A percentile compares a stretch with the other conserved stretches of the same genome.
phyloP scores from a whole-genome alignment of 352 stramenopile species.

The Phytophthora melonis region DNA sequence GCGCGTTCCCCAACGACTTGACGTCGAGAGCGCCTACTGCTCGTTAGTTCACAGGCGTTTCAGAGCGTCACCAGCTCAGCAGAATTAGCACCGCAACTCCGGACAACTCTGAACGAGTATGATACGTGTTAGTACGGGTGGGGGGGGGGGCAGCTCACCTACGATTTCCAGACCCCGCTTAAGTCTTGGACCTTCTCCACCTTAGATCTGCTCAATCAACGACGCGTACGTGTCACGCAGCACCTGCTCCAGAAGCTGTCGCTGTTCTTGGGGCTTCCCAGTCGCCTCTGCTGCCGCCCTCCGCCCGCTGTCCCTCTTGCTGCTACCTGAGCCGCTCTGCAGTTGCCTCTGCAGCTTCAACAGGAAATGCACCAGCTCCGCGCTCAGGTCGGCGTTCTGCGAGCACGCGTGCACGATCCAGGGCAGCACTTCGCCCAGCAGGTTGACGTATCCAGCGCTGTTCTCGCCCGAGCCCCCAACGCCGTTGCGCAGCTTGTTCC shows the following conservation, averaged over 20 bases:
- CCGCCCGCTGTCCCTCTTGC: conserved; percentile 21
- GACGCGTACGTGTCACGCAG: conserved; percentile 47
- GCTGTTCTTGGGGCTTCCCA: conserved; percentile 40
- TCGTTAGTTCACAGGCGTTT: conserved; percentile 28
- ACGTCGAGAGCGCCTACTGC: background rate
- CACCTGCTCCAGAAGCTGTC: conserved; percentile 44
- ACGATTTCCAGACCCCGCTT: conserved; percentile 1
- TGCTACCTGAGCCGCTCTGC: conserved; percentile 31
- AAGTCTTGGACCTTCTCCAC: background rate
- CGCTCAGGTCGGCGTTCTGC: conserved; percentile 59
- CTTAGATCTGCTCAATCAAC: conserved; percentile 49
- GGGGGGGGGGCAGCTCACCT: conserved; percentile 7
- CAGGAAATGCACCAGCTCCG: conserved; percentile 72
- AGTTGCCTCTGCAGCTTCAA: conserved; percentile 71
- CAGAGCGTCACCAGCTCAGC: conserved; percentile 15
- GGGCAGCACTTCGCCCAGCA: conserved; percentile 57
- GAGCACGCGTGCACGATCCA: conserved; percentile 60
- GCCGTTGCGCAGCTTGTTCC: conserved; percentile 63
- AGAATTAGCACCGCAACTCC: conserved; percentile 26
- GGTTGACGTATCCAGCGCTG: conserved; percentile 33
- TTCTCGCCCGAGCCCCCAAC: conserved; percentile 39
- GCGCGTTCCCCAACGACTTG: conserved; percentile 6
- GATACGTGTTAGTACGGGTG: conserved; percentile 9
- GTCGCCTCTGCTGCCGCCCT: conserved; percentile 22
- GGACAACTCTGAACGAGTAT: background rate